phyloP scores from a whole-genome alignment of 345 rosid genomes.

The Eucalyptus pauciflora region DNA sequence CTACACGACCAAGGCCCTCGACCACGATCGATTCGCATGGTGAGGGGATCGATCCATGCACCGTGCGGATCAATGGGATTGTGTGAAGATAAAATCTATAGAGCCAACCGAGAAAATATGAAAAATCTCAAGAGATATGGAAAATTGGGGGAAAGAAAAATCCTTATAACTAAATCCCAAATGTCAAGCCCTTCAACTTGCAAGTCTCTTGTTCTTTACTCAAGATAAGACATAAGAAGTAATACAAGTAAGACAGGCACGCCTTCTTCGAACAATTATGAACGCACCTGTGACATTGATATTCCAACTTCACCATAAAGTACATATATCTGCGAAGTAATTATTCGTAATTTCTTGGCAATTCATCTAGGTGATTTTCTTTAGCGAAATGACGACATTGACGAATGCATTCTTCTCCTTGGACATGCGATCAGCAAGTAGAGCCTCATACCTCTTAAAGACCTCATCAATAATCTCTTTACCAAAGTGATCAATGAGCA shows the following conservation, averaged over 20 bases:
- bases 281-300: not conserved
- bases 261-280: not conserved
- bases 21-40: too few species aligned
- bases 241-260: not conserved
- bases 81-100: too few species aligned
- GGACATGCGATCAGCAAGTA: slow-evolving; percentile 14
- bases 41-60: too few species aligned
- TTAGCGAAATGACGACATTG: slow-evolving; percentile 18
- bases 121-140: not conserved
- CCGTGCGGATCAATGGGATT: too few species aligned
- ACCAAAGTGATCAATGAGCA: not conserved
- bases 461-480: slow-evolving; percentile 9
- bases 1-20: too few species aligned
- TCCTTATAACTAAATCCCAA: not conserved
- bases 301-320: not conserved
- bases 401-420: slow-evolving; percentile 20
- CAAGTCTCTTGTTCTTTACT: not conserved
- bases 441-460: slow-evolving; percentile 12
- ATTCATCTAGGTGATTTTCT: not conserved
- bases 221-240: not conserved
- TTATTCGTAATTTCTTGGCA: not conserved
- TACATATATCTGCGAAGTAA: not conserved
- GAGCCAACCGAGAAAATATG: too few species aligned
- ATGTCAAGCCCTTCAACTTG: not conserved
- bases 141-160: not conserved